These are phyloP conservation scores for Acanthamoeba culbertsoni DNA, from an alignment of 208 protist species.

Conservation along the genomic window DNA sequence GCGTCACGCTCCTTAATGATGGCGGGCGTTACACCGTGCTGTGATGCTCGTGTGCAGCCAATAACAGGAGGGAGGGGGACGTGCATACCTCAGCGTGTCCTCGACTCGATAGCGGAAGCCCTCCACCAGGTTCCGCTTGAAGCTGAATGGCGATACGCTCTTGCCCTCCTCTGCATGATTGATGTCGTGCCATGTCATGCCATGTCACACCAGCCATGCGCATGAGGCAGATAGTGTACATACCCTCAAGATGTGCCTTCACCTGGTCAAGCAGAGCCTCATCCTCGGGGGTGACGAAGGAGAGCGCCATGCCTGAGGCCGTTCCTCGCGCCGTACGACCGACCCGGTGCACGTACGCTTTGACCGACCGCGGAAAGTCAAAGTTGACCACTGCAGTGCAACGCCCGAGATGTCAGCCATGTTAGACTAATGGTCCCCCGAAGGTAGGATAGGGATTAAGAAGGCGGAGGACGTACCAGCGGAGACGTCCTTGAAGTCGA, in stretches of 20 bases:
- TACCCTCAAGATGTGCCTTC: not conserved
- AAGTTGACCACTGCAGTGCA: conserved; percentile 90
- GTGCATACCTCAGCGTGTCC: not conserved
- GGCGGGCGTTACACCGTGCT: not conserved
- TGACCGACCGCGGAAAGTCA: conserved; percentile 91
- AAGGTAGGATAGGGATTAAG: conserved; percentile 2
- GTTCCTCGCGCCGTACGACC: conserved; percentile 87
- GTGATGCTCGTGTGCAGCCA: not conserved
- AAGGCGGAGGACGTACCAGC: conserved; percentile 78
- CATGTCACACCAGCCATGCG: too few relatives aligned
- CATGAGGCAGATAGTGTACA: not conserved
- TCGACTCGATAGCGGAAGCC: conserved; percentile 51
- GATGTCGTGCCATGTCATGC: too few relatives aligned
- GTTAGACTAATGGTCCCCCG: not conserved
- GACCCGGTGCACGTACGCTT: conserved; percentile 95
- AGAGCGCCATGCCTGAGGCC: conserved; percentile 24
- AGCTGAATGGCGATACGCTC: not conserved
- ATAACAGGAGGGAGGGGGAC: not conserved
- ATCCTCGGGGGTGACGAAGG: conserved; percentile 55
- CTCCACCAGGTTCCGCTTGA: conserved; percentile 35
- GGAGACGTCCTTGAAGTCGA: conserved; percentile 95
- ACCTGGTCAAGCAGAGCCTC: conserved; percentile 7
- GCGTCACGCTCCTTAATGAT: conserved; percentile 23
- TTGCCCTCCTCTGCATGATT: not conserved
- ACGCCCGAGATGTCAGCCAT: not conserved